Percentiles rank a stretch among this genome's conserved stretches.
phyloP scores from a whole-genome alignment of 2,329 filamentous ascomycete genomes.

The Colletotrichum trifolii region DNA sequence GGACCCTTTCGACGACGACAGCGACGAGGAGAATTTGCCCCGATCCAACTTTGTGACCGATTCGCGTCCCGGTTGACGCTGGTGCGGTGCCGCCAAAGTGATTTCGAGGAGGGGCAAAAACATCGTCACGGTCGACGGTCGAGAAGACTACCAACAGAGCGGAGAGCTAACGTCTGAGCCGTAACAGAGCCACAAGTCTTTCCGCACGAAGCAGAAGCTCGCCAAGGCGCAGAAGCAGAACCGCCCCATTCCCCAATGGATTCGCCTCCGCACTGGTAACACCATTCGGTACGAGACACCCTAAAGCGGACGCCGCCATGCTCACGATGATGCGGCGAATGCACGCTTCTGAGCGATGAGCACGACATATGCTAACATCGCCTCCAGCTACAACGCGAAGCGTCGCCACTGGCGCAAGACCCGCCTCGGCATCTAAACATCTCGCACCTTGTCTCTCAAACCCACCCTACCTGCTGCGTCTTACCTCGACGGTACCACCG shows the following conservation, averaged over 20 bases:
- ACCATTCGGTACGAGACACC: slow-evolving; percentile 89
- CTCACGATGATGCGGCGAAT: neutral
- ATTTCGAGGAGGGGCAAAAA: slow-evolving; percentile 24
- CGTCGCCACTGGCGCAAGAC: slow-evolving; percentile 99
- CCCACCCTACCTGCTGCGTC: slow-evolving; percentile 41
- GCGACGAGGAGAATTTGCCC: slow-evolving; percentile 19
- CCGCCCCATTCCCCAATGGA: slow-evolving; percentile 99
- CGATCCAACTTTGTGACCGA: slow-evolving; percentile 6
- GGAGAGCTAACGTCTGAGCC: slow-evolving; percentile 23
- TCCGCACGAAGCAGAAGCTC: slow-evolving; percentile 99
- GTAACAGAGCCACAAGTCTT: slow-evolving; percentile 97
- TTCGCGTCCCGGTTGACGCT: neutral
- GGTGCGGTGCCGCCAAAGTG: neutral
- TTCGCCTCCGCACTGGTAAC: slow-evolving; percentile 97
- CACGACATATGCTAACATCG: slow-evolving; percentile 8
- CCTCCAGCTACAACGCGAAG: slow-evolving; percentile 97
- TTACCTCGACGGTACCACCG: slow-evolving; percentile 37
- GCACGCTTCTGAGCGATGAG: neutral
- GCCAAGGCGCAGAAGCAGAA: slow-evolving; percentile 99
- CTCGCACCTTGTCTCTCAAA: slow-evolving; percentile 55
- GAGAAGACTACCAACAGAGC: neutral
- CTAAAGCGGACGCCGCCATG: neutral
- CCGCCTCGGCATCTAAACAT: slow-evolving; percentile 94
- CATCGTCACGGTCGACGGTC: slow-evolving; percentile 25
- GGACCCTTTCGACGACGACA: slow-evolving; percentile 4